Conservation (phyloP, 83 land plant species). For the Diphasiastrum complanatum region DNA sequence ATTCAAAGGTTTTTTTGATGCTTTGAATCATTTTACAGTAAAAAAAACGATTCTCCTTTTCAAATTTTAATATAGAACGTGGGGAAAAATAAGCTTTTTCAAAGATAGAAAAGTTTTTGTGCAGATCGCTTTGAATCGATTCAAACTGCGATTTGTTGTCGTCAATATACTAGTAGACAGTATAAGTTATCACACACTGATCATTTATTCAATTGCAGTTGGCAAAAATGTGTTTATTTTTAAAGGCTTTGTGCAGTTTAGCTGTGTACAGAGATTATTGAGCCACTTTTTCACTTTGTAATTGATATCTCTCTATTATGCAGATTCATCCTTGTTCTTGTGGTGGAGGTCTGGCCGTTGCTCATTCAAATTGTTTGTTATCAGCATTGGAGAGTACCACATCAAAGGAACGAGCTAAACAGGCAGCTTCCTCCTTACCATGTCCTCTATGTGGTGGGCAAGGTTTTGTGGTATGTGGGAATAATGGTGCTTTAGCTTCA, state of each 20-base stretch:
- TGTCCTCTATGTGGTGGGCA: slow-evolving; percentile 8
- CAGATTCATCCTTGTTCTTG: slow-evolving; percentile 23
- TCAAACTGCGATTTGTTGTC: too few species aligned
- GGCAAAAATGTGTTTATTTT: too few species aligned
- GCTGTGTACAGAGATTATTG: too few species aligned
- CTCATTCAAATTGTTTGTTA: slow-evolving; percentile 15
- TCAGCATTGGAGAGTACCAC: not conserved
- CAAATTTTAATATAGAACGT: not conserved
- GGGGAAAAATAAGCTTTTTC: not conserved
- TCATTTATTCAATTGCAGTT: too few species aligned
- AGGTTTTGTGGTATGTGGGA: not conserved
- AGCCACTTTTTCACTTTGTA: not conserved
- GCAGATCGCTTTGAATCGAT: too few species aligned
- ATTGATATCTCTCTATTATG: not conserved
- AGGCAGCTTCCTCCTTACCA: not conserved
- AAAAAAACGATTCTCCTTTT: too few species aligned
- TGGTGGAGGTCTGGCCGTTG: slow-evolving; percentile 7
- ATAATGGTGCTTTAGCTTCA: not conserved
- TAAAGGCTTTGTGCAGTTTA: too few species aligned
- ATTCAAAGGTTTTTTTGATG: too few species aligned
- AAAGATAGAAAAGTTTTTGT: too few species aligned
- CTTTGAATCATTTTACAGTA: too few species aligned
- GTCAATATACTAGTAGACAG: too few species aligned
- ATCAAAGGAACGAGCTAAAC: slow-evolving; percentile 4
- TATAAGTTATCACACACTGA: too few species aligned